These are phyloP conservation scores for Diutina catenulata DNA, from an alignment of 1,139 yeast species.

Conservation along the genomic window DNA sequence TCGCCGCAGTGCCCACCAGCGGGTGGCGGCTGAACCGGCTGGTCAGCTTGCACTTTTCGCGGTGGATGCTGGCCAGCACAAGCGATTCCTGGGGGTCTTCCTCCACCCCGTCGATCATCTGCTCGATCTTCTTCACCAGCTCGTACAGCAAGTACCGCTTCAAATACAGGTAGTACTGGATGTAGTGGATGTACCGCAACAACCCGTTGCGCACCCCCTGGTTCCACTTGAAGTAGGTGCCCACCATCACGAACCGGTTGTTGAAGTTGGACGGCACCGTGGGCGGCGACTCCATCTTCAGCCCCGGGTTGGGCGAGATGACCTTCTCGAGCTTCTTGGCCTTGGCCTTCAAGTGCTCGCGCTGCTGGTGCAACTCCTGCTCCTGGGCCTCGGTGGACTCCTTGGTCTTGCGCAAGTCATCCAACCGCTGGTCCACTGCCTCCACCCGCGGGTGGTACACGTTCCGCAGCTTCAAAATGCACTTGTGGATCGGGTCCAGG, in stretches of 20 bases:
- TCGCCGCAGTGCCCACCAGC: neutral
- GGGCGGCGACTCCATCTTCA: no score
- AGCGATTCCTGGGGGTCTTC: neutral
- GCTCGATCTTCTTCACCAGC: slow-evolving; percentile 24
- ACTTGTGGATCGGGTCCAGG: neutral
- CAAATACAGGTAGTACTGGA: slow-evolving; percentile 19
- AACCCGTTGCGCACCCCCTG: slow-evolving; percentile 23
- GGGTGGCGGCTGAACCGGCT: neutral
- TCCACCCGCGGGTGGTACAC: neutral
- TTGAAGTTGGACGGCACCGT: no score
- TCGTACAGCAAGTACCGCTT: slow-evolving; percentile 25
- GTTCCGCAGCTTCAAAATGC: neutral
- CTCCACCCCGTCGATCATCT: neutral
- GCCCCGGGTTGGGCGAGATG: slow-evolving; percentile 8
- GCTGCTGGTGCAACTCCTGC: neutral
- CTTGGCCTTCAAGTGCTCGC: neutral
- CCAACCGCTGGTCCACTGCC: neutral
- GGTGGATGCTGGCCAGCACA: neutral
- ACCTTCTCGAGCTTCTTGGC: neutral
- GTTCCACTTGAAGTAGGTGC: slow-evolving; percentile 36
- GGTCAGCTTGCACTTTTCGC: neutral
- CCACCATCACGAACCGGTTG: slow-evolving; percentile 28
- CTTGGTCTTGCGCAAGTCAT: neutral
- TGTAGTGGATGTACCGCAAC: slow-evolving; percentile 28
- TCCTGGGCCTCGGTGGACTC: neutral